Base-by-base conservation (phyloP, 306 rosid genomes). In the Corylus avellana region DNA sequence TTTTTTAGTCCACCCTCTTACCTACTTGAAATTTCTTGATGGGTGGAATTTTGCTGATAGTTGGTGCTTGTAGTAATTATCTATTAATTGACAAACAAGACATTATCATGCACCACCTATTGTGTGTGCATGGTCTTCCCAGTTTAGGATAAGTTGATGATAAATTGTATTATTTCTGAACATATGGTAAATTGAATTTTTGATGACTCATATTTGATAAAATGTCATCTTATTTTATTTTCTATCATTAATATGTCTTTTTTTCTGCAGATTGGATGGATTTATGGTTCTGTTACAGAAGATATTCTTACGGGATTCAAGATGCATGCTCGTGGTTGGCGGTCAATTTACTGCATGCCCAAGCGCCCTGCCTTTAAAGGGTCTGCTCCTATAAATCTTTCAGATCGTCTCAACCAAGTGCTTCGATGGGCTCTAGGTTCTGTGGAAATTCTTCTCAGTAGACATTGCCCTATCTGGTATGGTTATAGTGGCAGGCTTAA, bases 261-360 rank as follows among this genome's bases (percentile, higher is more conserved):
- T 83, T 74, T 47, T 74, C 79, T 35, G 74, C 95, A 95, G 99
- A 95, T 95, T 70, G 99, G 98, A 84, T 95, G 99, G 99, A 95
- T 95, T 78, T 95, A 95, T 59, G 99, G 98, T 81, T 95, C 99
- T 0, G 99, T 95, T 74, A 95, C 99, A 16, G 99, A 95, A 86
- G 99, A 95, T 90, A 95, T 95, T 87, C 97, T 95, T 20, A 95
- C 99, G 2, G 99, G 99, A 82, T 95, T 95, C 78, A 95, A 95
- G 89, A 95, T 95, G 99, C 99, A 95, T 49, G 97, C 99, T 37
- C 98, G 98, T 11, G 98, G 98, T 37, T 95, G 98, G 98, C 86
- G 98, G 73, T 95, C 98, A 1, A 87, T 95, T 77, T 95, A 95
- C 84, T 92, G 98, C 87, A 95, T 91, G 82, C 98, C 98, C 7